Evolutionary conservation across 2,329 filamentous ascomycete species (phyloP).

Genomic region (Tolypocladium amazonense): DNA sequence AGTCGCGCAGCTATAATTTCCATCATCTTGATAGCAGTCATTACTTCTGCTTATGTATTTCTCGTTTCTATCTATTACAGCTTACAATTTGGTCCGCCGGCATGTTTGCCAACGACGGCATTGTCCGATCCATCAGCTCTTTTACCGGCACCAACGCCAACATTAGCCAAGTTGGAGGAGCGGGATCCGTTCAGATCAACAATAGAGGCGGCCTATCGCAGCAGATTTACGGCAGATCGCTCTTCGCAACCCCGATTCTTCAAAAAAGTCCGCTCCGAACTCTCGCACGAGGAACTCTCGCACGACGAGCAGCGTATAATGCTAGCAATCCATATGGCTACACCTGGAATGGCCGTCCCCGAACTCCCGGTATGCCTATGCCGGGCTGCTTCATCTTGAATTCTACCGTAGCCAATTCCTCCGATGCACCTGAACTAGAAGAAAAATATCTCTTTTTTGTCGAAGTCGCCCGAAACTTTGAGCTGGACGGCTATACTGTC

Average conservation of each 20-base stretch:
- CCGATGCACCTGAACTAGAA: no score
- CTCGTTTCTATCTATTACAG: no score
- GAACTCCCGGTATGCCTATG: constrained; percentile 54
- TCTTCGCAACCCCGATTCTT: constrained; percentile 2
- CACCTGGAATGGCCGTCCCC: constrained; percentile 53
- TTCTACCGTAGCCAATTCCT: no score
- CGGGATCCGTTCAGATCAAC: constrained; percentile 40
- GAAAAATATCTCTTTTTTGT: no score
- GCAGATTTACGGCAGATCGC: constrained; percentile 51
- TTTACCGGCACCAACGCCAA: constrained; percentile 60
- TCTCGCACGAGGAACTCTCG: no score
- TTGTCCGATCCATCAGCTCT: constrained; percentile 53
- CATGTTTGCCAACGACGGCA: constrained; percentile 51
- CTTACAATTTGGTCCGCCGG: constrained; percentile 67
- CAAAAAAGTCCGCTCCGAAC: background rate
- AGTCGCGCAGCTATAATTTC: no score
- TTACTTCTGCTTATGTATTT: no score
- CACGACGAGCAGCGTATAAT: constrained; percentile 29
- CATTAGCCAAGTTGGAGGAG: constrained; percentile 53
- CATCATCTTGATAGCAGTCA: no score
- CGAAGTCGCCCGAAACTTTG: no score
- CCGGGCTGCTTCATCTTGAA: constrained; percentile 37
- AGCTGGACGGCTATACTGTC: no score
- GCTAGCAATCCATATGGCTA: constrained; percentile 36
- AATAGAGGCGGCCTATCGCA: constrained; percentile 37